Conservation (phyloP, 208 protist species). For the Endotrypanum monterogeii region DNA sequence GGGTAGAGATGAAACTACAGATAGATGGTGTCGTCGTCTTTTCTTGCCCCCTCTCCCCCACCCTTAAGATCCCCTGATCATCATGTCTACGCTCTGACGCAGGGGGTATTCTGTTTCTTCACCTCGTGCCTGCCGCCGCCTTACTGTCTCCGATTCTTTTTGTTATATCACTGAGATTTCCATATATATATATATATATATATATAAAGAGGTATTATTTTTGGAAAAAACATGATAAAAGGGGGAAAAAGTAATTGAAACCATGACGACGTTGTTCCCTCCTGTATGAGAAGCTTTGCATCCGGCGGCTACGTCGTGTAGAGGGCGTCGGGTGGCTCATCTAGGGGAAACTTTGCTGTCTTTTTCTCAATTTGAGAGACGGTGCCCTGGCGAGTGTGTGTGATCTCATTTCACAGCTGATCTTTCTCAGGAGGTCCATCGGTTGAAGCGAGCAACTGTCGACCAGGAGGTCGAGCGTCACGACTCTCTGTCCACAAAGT, state of each 20-base stretch:
- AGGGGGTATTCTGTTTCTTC: too few relatives aligned
- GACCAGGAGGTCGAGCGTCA: not conserved
- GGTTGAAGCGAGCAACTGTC: not conserved
- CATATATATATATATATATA: not conserved
- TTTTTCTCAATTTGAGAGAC: not conserved
- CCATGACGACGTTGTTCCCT: not conserved
- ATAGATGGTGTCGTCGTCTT: not conserved
- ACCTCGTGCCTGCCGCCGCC: too few relatives aligned
- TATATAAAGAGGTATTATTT: not conserved
- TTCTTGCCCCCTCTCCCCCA: not conserved
- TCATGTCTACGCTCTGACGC: too few relatives aligned
- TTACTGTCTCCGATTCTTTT: too few relatives aligned
- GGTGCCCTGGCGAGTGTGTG: not conserved
- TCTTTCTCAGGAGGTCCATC: not conserved
- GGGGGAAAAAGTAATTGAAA: not conserved
- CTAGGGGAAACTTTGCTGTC: not conserved
- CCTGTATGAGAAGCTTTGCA: not conserved
- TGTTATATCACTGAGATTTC: not conserved
- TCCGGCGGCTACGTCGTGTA: not conserved
- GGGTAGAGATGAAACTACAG: not conserved
- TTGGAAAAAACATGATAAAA: not conserved
- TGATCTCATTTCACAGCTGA: not conserved
- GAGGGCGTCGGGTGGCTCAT: not conserved
- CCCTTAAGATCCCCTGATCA: not conserved
- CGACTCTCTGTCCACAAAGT: not conserved